phyloP scores from a whole-genome alignment of 441 rosid species.

The Raphanus hybrid region DNA sequence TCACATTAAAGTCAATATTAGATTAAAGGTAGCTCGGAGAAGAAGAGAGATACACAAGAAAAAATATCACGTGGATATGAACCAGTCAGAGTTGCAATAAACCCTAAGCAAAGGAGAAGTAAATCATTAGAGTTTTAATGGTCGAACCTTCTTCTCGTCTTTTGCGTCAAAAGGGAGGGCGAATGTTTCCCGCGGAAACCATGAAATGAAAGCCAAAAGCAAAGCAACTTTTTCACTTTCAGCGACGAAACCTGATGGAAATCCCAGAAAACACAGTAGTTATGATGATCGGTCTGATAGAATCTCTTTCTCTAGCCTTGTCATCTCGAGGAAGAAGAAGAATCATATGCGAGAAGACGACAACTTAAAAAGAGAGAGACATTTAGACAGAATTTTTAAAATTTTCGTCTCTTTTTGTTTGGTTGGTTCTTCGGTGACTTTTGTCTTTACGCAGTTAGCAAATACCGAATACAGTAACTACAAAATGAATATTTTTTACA shows the following conservation, averaged over 20 bases:
- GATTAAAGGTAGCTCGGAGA: slow-evolving; percentile 16
- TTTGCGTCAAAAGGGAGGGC: slow-evolving; percentile 23
- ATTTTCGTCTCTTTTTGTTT: background rate
- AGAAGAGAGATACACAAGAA: slow-evolving; percentile 13
- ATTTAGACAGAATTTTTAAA: slow-evolving; percentile 23
- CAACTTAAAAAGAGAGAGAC: slow-evolving; percentile 52
- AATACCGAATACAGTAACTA: slow-evolving; percentile 7
- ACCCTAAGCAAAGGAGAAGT: slow-evolving; percentile 11
- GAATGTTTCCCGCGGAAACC: slow-evolving; percentile 62
- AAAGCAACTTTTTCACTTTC: slow-evolving; percentile 26
- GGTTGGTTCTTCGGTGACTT: slow-evolving; percentile 26
- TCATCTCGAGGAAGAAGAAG: slow-evolving; percentile 24
- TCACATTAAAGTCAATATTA: slow-evolving; percentile 26
- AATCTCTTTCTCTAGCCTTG: slow-evolving; percentile 24
- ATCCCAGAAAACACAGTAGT: slow-evolving; percentile 23
- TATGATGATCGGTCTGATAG: slow-evolving; percentile 25
- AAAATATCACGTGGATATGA: slow-evolving; percentile 1
- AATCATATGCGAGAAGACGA: slow-evolving; percentile 39
- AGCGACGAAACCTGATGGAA: slow-evolving; percentile 8
- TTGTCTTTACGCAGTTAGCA: slow-evolving; percentile 31
- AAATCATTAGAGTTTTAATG: background rate
- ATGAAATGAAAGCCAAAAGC: slow-evolving; percentile 12
- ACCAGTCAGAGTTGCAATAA: background rate
- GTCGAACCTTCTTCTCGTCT: slow-evolving; percentile 41
- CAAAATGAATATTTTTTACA: slow-evolving; percentile 37